A percentile compares a stretch with the other conserved stretches of the same genome.
phyloP scores from a whole-genome alignment of 2,329 filamentous ascomycete genomes.

The Trichoderma sp. region DNA sequence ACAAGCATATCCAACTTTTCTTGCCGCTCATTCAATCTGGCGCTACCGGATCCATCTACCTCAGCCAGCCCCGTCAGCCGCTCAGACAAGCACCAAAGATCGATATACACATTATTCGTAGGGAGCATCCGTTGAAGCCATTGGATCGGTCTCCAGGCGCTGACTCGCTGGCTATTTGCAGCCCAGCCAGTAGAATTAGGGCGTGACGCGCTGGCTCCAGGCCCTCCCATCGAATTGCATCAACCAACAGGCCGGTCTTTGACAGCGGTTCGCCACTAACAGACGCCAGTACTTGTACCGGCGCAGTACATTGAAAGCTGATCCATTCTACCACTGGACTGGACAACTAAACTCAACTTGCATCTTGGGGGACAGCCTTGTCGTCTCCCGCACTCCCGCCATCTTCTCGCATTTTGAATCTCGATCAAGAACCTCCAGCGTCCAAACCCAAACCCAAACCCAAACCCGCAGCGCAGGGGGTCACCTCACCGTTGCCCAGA shows the following conservation, averaged over 20 bases:
- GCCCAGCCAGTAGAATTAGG: conserved; percentile 34
- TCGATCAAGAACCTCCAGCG: neutral
- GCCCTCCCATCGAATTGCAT: conserved; percentile 1
- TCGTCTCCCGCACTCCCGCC: conserved; percentile 9
- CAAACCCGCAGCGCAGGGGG: conserved; percentile 4
- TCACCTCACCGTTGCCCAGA: neutral
- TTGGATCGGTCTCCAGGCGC: conserved; percentile 21
- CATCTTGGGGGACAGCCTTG: conserved; percentile 3
- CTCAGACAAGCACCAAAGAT: neutral
- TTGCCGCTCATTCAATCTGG: conserved; percentile 16
- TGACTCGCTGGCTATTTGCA: conserved; percentile 30
- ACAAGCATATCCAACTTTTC: neutral
- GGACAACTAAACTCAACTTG: neutral
- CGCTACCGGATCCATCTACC: conserved; percentile 3
- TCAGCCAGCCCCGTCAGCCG: conserved; percentile 6
- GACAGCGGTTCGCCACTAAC: conserved; percentile 14
- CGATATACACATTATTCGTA: neutral
- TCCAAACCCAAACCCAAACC: neutral
- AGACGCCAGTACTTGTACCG: neutral
- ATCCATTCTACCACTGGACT: neutral
- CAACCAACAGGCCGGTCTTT: neutral
- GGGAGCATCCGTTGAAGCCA: neutral
- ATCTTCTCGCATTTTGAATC: conserved; percentile 2
- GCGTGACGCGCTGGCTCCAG: conserved; percentile 38
- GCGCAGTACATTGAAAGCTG: neutral